Evolutionary conservation across 352 stramenopile species (phyloP), one percentile per base, ranked within the genome.

Genomic region (Aphanomyces cochlioides): DNA sequence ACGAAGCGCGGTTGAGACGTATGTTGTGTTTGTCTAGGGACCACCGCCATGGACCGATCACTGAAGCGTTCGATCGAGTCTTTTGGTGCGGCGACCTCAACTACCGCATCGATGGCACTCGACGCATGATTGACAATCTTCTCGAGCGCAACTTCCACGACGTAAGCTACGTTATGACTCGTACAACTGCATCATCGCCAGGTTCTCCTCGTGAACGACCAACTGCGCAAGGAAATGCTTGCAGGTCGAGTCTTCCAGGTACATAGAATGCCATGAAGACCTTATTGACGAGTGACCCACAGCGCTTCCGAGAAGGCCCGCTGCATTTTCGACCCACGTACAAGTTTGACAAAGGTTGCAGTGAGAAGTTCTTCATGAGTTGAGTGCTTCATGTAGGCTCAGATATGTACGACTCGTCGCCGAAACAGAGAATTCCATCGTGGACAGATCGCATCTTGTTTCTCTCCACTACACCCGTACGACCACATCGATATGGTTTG

Each of bases 371-470:
- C 5, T 53, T 19, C 1, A 15, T 53, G 45, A n/a, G n/a, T 53
- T 19, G 13, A 57, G 48, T 17, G 3, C 38, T 57, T 5, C 15
- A 45, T 34, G 48, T 3, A 70, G 60, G 76, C 58, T 89, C 77
- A 45, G 85, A 96, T 73, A 69, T 80, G 15, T 98, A 98, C 76
- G 96, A 99, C 75, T 96, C 92, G 57, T 98, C 91, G 3, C 74
- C 89, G 19, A 99, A 98, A 79, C 90, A 96, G 75, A 84, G 96
- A 21, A 94, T 98, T 56, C 96, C 94, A 41, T 96, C 94, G 13
- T 99, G 93, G 93, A 98, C 96, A n/a, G 96, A 99, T 79, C 83
- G 96, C 19, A 90, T 99, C 38, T 72, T 99, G 10, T 93, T 83
- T 40, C 13, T 61, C 8, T 50, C 43, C 3, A 69, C 54, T 1